Conservation (phyloP, 2,329 filamentous ascomycete genomes). For the Fusarium sp. region DNA sequence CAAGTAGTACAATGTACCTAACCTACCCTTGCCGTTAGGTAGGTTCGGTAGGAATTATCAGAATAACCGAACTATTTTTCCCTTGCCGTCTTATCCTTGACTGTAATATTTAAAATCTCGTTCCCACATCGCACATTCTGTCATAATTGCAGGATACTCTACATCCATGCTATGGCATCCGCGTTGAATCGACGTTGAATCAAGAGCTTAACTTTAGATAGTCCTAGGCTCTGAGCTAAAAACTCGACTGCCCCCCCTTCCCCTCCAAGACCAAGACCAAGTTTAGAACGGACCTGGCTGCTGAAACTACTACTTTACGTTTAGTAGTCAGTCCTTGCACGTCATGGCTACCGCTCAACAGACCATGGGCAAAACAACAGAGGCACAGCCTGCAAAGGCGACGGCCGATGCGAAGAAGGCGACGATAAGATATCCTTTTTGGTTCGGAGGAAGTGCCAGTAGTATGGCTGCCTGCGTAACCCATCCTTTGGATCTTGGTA, state of each 20-base stretch:
- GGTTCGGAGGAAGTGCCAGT: conserved; percentile 96
- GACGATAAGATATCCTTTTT: conserved; percentile 78
- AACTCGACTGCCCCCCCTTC: conserved; percentile 2
- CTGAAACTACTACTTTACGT: background rate
- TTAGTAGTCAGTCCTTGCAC: conserved; percentile 2
- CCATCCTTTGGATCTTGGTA: conserved; percentile 92
- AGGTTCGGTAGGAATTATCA: conserved; percentile 20
- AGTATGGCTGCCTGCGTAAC: conserved; percentile 92
- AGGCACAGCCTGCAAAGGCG: conserved; percentile 35
- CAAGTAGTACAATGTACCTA: conserved; percentile 7
- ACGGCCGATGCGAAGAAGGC: conserved; percentile 54
- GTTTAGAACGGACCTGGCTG: conserved; percentile 5
- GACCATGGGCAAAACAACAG: conserved; percentile 26
- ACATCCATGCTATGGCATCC: conserved; percentile 13
- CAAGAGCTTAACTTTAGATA: conserved; percentile 33
- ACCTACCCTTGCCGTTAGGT: conserved; percentile 14
- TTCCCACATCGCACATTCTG: conserved; percentile 16
- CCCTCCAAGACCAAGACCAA: background rate
- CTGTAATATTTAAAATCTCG: background rate
- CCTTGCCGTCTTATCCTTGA: conserved; percentile 2
- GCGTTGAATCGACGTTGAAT: conserved; percentile 10
- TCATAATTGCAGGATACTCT: background rate
- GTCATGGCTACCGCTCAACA: conserved; percentile 40
- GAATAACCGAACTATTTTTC: background rate
- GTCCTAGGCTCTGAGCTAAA: conserved; percentile 24